Percentiles rank a stretch among this genome's conserved stretches.
These are phyloP conservation scores for Aureobasidium musti DNA, from an alignment of 2,329 filamentous ascomycete species.

Conservation along the genomic window DNA sequence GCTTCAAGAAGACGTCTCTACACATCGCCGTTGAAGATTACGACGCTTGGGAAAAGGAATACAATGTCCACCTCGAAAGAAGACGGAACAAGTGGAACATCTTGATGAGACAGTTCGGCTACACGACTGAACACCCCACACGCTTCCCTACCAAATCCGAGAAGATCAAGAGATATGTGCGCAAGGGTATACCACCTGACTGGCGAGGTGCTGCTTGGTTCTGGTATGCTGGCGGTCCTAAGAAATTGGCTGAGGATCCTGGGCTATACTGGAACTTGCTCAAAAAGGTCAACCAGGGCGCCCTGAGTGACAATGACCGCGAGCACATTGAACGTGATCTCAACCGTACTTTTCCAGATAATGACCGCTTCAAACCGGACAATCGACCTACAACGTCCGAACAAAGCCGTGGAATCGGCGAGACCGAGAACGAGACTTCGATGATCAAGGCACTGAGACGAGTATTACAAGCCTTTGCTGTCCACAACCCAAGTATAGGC, in stretches of 20 bases:
- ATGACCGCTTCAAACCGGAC: constrained; percentile 80
- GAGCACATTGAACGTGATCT: constrained; percentile 94
- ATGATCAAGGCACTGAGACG: constrained; percentile 81
- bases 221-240: constrained; percentile 87
- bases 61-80: constrained; percentile 72
- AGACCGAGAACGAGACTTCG: constrained; percentile 62
- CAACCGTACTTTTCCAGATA: constrained; percentile 92
- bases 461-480: constrained; percentile 83
- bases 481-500: constrained; percentile 87
- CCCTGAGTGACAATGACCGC: constrained; percentile 69
- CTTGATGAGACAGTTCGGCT: constrained; percentile 47
- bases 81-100: constrained; percentile 79
- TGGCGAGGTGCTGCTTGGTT: constrained; percentile 98
- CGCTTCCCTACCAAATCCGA: constrained; percentile 77
- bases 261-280: constrained; percentile 76
- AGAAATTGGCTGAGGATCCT: constrained; percentile 71
- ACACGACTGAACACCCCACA: constrained; percentile 67
- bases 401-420: constrained; percentile 32
- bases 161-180: constrained; percentile 85
- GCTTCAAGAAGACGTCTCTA: constrained; percentile 82
- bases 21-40: constrained; percentile 60
- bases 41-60: constrained; percentile 75
- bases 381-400: constrained; percentile 39
- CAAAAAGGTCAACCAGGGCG: constrained; percentile 62
- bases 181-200: constrained; percentile 91